These are phyloP conservation scores for Geotrichum citri-aurantii DNA, from an alignment of 1,139 yeast species.

Conservation along the genomic window DNA sequence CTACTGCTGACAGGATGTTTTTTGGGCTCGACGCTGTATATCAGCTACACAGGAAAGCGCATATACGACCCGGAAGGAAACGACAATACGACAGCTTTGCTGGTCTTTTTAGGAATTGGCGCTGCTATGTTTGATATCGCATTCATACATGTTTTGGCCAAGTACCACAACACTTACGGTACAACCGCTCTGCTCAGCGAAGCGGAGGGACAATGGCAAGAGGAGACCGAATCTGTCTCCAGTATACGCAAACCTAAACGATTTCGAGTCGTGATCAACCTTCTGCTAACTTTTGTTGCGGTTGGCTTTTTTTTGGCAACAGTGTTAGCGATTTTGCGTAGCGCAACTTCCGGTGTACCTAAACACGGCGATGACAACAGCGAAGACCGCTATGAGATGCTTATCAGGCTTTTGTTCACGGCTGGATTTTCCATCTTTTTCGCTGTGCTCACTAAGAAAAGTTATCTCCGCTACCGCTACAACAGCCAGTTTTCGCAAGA, in stretches of 20 bases:
- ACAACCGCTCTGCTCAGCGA: slow-evolving; percentile 3
- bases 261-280: background rate
- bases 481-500: slow-evolving; percentile 6
- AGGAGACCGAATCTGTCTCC: background rate
- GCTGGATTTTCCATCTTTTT: background rate
- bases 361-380: background rate
- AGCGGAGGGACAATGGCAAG: slow-evolving; percentile 1
- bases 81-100: background rate
- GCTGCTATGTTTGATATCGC: background rate
- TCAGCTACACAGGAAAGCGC: background rate
- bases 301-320: background rate
- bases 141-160: background rate
- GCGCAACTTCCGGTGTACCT: background rate
- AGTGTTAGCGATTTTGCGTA: background rate
- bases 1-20: background rate
- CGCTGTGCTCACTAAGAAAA: background rate
- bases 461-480: slow-evolving; percentile 1
- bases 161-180: background rate
- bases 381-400: background rate
- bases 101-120: background rate
- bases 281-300: background rate
- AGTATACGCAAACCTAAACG: background rate
- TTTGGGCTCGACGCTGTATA: background rate
- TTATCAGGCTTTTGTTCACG: background rate
- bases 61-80: background rate